phyloP scores from a whole-genome alignment of 2,329 filamentous ascomycete species.

The Claviceps pazoutovae region DNA sequence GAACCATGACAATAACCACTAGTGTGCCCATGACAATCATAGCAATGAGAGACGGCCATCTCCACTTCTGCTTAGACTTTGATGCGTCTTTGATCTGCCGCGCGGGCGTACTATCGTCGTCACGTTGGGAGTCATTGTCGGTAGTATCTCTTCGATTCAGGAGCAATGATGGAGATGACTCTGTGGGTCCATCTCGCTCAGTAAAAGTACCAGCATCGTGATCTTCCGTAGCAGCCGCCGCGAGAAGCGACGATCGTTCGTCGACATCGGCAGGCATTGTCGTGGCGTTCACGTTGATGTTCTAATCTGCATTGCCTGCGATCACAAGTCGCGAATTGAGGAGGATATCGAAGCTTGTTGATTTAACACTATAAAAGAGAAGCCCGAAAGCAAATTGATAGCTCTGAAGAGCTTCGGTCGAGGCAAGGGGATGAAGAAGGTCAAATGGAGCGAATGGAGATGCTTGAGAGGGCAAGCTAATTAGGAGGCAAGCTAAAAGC shows the following conservation, averaged over 20 bases:
- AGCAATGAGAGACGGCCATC: conserved; percentile 71
- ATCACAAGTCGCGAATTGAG: neutral
- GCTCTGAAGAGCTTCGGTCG: neutral
- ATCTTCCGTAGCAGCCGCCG: conserved; percentile 16
- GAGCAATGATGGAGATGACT: conserved; percentile 42
- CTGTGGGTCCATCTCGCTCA: conserved; percentile 14
- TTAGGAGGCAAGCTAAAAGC: too few species aligned
- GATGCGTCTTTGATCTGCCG: conserved; percentile 13
- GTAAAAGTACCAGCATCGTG: conserved; percentile 10
- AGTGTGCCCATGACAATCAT: conserved; percentile 50
- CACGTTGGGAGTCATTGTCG: conserved; percentile 19
- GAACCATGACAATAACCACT: conserved; percentile 54
- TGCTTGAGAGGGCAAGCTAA: neutral
- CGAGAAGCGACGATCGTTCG: conserved; percentile 32
- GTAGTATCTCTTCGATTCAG: conserved; percentile 11
- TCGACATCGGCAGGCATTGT: conserved; percentile 26
- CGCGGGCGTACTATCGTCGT: conserved; percentile 9
- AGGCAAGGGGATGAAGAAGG: neutral
- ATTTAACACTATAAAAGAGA: neutral
- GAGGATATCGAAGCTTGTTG: neutral
- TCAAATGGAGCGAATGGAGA: neutral
- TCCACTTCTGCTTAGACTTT: conserved; percentile 10
- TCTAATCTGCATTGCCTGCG: neutral
- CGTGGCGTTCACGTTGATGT: conserved; percentile 2
- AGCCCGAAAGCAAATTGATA: neutral